Evolutionary conservation across 2,329 filamentous ascomycete species (phyloP).

Genomic region (Colletotrichum lupini): DNA sequence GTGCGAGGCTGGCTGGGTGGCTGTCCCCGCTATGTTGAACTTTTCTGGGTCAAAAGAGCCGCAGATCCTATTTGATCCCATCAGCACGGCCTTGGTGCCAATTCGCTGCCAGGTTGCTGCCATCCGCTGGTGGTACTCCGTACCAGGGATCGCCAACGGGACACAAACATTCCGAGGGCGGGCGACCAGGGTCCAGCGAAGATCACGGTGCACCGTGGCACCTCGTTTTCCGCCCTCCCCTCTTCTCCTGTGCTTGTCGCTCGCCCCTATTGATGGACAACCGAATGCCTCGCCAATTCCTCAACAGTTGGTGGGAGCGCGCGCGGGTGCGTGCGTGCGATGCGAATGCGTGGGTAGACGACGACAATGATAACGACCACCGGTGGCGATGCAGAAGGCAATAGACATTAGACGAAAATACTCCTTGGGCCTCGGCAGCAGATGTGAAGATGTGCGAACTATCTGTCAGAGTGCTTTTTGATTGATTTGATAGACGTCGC

Average conservation of each 20-base stretch:
- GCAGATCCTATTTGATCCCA: constrained; percentile 26
- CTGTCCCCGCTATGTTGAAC: constrained; percentile 1
- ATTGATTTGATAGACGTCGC: neutral
- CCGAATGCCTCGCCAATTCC: neutral
- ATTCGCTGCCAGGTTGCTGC: constrained; percentile 25
- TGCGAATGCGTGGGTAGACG: neutral
- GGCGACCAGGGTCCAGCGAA: constrained; percentile 8
- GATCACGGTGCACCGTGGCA: neutral
- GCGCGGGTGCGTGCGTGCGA: neutral
- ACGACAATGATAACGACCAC: neutral
- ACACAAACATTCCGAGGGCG: constrained; percentile 20
- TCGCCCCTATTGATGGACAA: neutral
- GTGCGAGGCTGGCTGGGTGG: neutral
- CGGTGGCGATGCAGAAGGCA: neutral
- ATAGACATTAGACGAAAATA: neutral
- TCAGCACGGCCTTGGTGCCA: constrained; percentile 27
- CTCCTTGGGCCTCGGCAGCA: neutral
- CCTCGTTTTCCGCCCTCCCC: too few relatives aligned
- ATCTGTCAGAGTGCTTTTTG: neutral
- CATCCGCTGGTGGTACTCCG: neutral
- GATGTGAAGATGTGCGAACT: neutral
- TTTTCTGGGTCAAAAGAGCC: neutral
- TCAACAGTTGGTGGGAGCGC: neutral
- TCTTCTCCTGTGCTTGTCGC: neutral
- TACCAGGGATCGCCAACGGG: constrained; percentile 25